Percentiles rank a stretch among this genome's conserved stretches.
phyloP scores from a whole-genome alignment of 225 moss, liverwort and hornwort genomes.

The Rhytidiadelphus loreus region DNA sequence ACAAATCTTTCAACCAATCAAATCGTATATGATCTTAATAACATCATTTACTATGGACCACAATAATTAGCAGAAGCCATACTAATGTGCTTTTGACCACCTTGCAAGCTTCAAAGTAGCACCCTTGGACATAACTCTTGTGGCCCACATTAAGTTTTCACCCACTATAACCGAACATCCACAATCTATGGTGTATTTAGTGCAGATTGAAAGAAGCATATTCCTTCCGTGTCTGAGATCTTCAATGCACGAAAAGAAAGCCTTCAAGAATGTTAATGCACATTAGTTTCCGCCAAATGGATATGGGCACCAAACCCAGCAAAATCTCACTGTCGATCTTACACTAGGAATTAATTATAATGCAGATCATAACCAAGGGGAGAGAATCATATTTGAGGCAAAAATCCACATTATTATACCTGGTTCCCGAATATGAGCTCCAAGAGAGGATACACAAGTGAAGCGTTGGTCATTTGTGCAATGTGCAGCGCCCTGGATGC shows the following conservation, averaged over 20 bases:
- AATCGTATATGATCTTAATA: background rate
- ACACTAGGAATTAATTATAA: background rate
- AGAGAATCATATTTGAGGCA: background rate
- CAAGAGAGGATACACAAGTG: conserved; percentile 33
- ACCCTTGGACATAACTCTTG: background rate
- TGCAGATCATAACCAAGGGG: background rate
- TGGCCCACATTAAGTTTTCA: background rate
- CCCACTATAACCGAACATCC: background rate
- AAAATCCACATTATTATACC: conserved; percentile 5
- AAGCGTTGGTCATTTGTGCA: conserved; percentile 9
- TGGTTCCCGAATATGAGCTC: conserved; percentile 62
- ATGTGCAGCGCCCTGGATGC: conserved; percentile 37
- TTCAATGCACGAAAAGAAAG: background rate
- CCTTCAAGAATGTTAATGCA: background rate
- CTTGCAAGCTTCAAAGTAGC: background rate
- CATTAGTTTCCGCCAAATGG: background rate
- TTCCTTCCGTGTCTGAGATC: background rate
- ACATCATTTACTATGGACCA: background rate
- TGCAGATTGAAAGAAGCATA: background rate
- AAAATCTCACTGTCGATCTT: background rate
- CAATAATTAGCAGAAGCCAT: background rate
- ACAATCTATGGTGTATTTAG: background rate
- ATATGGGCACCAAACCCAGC: background rate
- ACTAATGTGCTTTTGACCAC: background rate
- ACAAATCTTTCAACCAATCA: background rate